phyloP scores from a whole-genome alignment of 352 stramenopile genomes.

The Phytophthora macrochlamydospora region DNA sequence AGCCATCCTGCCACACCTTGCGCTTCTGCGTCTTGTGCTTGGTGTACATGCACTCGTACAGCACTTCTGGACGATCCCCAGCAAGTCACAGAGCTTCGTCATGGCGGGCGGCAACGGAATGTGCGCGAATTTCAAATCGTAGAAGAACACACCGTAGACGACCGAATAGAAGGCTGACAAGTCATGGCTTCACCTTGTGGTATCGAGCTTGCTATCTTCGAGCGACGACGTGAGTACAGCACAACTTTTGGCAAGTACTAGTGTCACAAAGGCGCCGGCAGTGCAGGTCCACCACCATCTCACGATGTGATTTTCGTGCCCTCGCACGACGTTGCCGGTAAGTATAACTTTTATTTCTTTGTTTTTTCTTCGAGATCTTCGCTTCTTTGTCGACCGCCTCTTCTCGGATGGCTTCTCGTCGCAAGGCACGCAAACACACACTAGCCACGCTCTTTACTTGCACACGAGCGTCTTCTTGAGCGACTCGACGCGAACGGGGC shows the following conservation, averaged over 20 bases:
- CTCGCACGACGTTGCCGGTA: background rate
- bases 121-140: background rate
- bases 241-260: too few species aligned
- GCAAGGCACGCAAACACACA: slow-evolving; percentile 20
- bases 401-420: background rate
- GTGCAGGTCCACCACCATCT: too few species aligned
- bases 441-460: slow-evolving; percentile 31
- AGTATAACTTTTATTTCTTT: slow-evolving; percentile 4
- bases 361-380: background rate
- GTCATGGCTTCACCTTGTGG: too few species aligned
- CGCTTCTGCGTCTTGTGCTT: slow-evolving; percentile 90
- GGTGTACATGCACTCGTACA: slow-evolving; percentile 87
- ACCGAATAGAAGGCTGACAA: too few species aligned
- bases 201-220: too few species aligned
- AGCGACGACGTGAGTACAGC: too few species aligned
- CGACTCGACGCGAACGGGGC: slow-evolving; percentile 64
- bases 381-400: slow-evolving; percentile 11
- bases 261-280: too few species aligned
- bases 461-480: slow-evolving; percentile 55
- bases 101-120: slow-evolving; percentile 22
- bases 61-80: slow-evolving; percentile 47
- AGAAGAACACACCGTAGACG: background rate
- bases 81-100: slow-evolving; percentile 59
- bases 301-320: too few species aligned
- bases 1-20: slow-evolving; percentile 85